phyloP scores from a whole-genome alignment of 2,329 filamentous ascomycete species.

The Fusarium protoensiforme region DNA sequence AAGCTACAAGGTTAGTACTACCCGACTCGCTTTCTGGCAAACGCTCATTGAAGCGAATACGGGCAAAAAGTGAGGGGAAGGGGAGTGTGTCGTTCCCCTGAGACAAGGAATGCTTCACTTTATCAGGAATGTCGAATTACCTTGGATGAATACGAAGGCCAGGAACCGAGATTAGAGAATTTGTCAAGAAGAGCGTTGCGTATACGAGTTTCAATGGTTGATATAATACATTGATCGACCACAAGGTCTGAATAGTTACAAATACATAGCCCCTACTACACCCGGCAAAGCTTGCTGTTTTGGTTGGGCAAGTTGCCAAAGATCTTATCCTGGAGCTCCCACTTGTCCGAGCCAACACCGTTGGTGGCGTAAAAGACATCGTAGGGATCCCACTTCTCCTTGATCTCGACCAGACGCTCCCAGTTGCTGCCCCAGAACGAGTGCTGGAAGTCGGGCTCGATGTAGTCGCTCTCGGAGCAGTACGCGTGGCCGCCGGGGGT shows the following conservation, averaged over 20 bases:
- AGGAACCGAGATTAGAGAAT: neutral
- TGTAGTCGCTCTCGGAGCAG: conserved; percentile 63
- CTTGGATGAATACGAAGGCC: neutral
- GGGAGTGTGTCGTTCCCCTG: neutral
- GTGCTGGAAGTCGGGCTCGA: conserved; percentile 57
- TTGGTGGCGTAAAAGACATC: conserved; percentile 60
- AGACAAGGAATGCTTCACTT: neutral
- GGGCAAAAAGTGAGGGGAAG: neutral
- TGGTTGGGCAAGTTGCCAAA: conserved; percentile 26
- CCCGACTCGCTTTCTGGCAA: neutral
- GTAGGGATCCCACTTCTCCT: conserved; percentile 59
- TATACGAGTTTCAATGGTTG: neutral
- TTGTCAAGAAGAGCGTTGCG: neutral
- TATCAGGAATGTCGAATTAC: neutral
- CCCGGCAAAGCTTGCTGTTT: conserved; percentile 29
- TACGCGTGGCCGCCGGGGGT: conserved; percentile 58
- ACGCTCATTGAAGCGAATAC: neutral
- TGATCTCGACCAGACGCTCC: conserved; percentile 53
- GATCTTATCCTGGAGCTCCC: conserved; percentile 50
- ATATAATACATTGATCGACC: neutral
- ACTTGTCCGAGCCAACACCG: conserved; percentile 63
- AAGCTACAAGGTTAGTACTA: neutral
- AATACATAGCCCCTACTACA: neutral
- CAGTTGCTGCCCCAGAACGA: conserved; percentile 62
- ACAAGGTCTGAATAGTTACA: neutral